These are phyloP conservation scores for Paramyrothecium roridum DNA, from an alignment of 2,329 filamentous ascomycete species.

Conservation along the genomic window DNA sequence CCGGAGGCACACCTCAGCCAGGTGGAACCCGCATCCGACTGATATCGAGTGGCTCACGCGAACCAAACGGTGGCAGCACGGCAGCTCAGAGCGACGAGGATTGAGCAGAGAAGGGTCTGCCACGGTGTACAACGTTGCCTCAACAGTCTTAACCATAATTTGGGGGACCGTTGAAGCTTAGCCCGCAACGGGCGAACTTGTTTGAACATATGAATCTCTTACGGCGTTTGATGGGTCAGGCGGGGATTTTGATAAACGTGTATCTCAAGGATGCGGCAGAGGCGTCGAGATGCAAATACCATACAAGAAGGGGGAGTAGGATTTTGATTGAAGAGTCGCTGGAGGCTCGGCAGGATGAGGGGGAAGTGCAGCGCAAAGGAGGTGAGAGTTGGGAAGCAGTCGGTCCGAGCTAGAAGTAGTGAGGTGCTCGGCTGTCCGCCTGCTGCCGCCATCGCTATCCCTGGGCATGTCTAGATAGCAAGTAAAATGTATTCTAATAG, in stretches of 20 bases:
- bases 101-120: constrained; percentile 16
- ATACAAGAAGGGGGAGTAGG: constrained; percentile 7
- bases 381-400: constrained; percentile 1
- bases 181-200: not conserved
- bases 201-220: constrained; percentile 15
- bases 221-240: constrained; percentile 16
- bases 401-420: constrained; percentile 13
- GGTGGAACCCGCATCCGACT: constrained; percentile 68
- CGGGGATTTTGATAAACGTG: constrained; percentile 12
- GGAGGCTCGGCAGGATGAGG: constrained; percentile 3
- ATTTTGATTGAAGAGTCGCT: constrained; percentile 10
- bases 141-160: no score
- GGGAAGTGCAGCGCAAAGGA: constrained; percentile 3
- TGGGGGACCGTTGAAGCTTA: not conserved
- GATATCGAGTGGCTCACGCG: constrained; percentile 40
- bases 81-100: constrained; percentile 53
- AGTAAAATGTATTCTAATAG: constrained; percentile 40
- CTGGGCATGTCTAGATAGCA: constrained; percentile 25
- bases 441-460: not conserved
- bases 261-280: constrained; percentile 12
- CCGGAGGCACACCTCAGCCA: constrained; percentile 63
- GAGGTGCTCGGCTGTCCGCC: constrained; percentile 6
- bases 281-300: constrained; percentile 19
- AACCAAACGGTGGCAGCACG: constrained; percentile 35
- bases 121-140: no score